Evolutionary conservation across 139 green algal species (phyloP).

Genomic region (Tetradesmus lagerheimii): DNA sequence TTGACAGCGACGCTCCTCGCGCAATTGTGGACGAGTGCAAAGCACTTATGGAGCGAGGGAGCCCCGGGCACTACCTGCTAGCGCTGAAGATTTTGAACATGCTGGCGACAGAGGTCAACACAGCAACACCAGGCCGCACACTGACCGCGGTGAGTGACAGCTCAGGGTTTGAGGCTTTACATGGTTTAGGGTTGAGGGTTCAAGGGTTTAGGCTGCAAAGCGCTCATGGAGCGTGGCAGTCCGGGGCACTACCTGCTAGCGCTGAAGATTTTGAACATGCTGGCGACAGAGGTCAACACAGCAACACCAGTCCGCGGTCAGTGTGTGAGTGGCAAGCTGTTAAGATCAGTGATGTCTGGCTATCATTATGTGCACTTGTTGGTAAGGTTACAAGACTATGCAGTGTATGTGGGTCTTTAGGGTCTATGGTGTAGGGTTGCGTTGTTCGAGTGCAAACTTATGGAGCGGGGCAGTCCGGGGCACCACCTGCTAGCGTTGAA

Average conservation of each 20-base stretch:
- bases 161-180: neutral
- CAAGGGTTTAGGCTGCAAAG: slow-evolving; percentile 54
- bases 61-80: slow-evolving; percentile 86
- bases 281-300: slow-evolving; percentile 90
- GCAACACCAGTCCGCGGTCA: no score
- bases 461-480: slow-evolving; percentile 37
- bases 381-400: no score
- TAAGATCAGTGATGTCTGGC: no score
- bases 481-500: slow-evolving; percentile 95
- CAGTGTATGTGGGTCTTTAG: no score
- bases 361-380: no score
- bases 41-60: slow-evolving; percentile 32
- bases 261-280: slow-evolving; percentile 87
- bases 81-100: slow-evolving; percentile 91
- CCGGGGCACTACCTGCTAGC: slow-evolving; percentile 90
- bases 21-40: slow-evolving; percentile 92
- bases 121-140: slow-evolving; percentile 84
- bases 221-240: slow-evolving; percentile 15
- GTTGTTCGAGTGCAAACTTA: slow-evolving; percentile 81
- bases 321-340: no score
- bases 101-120: slow-evolving; percentile 89
- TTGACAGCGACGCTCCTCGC: slow-evolving; percentile 86
- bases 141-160: slow-evolving; percentile 69
- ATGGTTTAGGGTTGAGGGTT: no score
- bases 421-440: no score